These are phyloP conservation scores for Ceratorhiza oryzae-sativae DNA, from an alignment of 1,284 basidiomycete genomes.

Conservation along the genomic window DNA sequence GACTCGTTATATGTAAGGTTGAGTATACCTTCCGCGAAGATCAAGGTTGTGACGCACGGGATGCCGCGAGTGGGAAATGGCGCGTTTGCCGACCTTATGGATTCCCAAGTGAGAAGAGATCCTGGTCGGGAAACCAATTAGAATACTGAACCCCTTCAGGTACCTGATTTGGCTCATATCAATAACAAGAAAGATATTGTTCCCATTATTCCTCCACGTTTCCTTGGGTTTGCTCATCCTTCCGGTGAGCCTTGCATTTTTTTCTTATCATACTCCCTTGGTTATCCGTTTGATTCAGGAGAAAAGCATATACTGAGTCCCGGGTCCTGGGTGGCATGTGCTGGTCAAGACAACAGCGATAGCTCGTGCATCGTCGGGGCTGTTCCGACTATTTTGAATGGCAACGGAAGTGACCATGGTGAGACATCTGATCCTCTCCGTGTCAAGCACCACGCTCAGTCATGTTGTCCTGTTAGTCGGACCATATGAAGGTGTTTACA, in stretches of 20 bases:
- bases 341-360: constrained; percentile 27
- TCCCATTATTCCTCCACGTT: constrained; percentile 5
- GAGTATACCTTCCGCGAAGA: constrained; percentile 37
- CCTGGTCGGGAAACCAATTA: neutral
- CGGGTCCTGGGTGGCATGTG: constrained; percentile 28
- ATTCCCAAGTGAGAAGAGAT: constrained; percentile 7
- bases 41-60: constrained; percentile 39
- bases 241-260: neutral
- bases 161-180: constrained; percentile 55
- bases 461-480: neutral
- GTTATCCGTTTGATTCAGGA: constrained; percentile 20
- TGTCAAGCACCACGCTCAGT: neutral
- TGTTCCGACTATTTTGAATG: constrained; percentile 31
- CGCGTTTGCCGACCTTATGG: constrained; percentile 38
- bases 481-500: constrained; percentile 24
- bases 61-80: constrained; percentile 48
- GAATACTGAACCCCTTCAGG: neutral
- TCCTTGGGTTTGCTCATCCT: constrained; percentile 18
- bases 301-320: constrained; percentile 25
- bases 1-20: constrained; percentile 48
- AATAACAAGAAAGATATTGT: constrained; percentile 54
- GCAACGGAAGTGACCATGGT: constrained; percentile 22
- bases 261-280: neutral
- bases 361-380: constrained; percentile 31
- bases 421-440: neutral